Percentiles rank a stretch among this genome's conserved stretches.
These are phyloP conservation scores for Penicillium canariense DNA, from an alignment of 495 filamentous ascomycete genomes.

Conservation along the genomic window DNA sequence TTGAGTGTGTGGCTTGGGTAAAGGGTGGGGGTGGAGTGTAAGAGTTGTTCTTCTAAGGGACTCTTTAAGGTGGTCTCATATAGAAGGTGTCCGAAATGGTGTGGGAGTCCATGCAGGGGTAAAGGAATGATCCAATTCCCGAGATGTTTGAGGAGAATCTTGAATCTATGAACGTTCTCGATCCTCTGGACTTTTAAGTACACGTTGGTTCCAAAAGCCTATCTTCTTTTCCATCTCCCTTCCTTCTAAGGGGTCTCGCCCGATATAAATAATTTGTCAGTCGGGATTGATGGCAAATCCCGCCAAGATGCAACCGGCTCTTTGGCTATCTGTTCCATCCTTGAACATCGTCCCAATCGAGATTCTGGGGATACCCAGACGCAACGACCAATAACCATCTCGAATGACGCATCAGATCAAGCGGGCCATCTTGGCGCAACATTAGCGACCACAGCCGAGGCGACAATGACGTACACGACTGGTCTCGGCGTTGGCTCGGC, in stretches of 20 bases:
- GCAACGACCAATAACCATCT: slow-evolving; percentile 7
- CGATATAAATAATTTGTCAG: slow-evolving; percentile 20
- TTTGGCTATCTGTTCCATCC: slow-evolving; percentile 7
- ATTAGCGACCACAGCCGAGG: slow-evolving; percentile 1
- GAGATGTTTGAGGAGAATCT: slow-evolving; percentile 10
- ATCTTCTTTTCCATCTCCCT: background rate
- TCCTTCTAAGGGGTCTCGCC: background rate
- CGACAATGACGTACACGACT: slow-evolving; percentile 31
- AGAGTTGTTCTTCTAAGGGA: slow-evolving; percentile 25
- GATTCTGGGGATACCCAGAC: slow-evolving; percentile 17
- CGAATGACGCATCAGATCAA: slow-evolving; percentile 10
- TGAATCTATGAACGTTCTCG: slow-evolving; percentile 3
- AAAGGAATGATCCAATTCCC: background rate
- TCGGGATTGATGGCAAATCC: slow-evolving; percentile 18
- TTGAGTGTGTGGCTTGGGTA: background rate
- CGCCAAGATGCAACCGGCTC: slow-evolving; percentile 6
- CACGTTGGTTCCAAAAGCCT: slow-evolving; percentile 8
- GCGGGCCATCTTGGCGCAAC: slow-evolving; percentile 21
- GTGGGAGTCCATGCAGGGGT: slow-evolving; percentile 38
- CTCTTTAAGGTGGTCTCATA: slow-evolving; percentile 36
- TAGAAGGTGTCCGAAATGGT: slow-evolving; percentile 35
- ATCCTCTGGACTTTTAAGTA: slow-evolving; percentile 14
- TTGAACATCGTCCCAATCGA: background rate
- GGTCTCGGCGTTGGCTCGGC: slow-evolving; percentile 25
- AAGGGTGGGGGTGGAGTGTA: background rate